phyloP scores from a whole-genome alignment of 2,329 filamentous ascomycete genomes.

The Bimuria novae-zelandiae region DNA sequence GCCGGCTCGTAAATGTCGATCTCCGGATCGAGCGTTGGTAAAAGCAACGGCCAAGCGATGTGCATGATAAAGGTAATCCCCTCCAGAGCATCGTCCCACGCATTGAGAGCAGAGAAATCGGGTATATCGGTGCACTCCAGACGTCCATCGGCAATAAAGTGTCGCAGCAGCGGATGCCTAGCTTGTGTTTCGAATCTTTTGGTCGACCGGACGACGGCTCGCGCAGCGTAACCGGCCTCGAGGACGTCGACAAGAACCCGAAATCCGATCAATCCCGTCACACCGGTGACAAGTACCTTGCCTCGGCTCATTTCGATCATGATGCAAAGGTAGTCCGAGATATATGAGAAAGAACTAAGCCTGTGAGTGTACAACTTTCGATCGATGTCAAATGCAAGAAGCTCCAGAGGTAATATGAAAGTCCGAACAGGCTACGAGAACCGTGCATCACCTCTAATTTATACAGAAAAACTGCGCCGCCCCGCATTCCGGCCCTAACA shows the following conservation, averaged over 20 bases:
- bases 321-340: no score
- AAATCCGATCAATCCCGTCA: neutral
- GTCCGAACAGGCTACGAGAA: no score
- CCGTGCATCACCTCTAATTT: no score
- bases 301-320: neutral
- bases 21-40: neutral
- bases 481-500: no score
- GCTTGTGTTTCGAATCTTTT: neutral
- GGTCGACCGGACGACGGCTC: neutral
- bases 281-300: neutral
- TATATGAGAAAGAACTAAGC: no score
- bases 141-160: neutral
- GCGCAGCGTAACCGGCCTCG: neutral
- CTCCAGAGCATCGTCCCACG: neutral
- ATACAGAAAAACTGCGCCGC: no score
- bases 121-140: neutral
- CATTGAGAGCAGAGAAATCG: neutral
- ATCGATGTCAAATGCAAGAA: no score
- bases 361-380: no score
- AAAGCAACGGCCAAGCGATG: neutral
- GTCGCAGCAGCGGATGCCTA: neutral
- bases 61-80: slow-evolving; percentile 1
- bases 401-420: no score
- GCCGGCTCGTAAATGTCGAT: slow-evolving; percentile 5
- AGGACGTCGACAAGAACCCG: neutral